Percentiles rank a stretch among this genome's conserved stretches.
Evolutionary conservation across 2,329 filamentous ascomycete genomes (phyloP).

Genomic region (Neonectria ditissima): DNA sequence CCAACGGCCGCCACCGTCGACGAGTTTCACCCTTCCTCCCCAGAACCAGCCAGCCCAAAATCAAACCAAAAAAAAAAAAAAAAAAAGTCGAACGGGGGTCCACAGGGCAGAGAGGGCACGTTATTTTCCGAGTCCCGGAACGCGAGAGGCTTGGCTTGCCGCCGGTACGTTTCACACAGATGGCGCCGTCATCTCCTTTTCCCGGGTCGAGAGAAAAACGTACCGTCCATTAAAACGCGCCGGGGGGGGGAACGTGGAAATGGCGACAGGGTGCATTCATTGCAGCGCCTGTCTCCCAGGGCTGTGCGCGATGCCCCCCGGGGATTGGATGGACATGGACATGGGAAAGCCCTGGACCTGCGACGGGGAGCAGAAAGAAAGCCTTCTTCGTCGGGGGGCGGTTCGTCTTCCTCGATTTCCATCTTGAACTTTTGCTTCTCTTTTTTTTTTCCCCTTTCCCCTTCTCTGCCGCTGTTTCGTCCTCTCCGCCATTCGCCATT

Average conservation of each 20-base stretch:
- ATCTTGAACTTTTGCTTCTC: not conserved
- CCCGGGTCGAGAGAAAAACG: not conserved
- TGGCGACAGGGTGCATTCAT: too few relatives aligned
- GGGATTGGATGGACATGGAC: too few relatives aligned
- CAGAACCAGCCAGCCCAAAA: slow-evolving; percentile 19
- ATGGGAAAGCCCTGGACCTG: slow-evolving; percentile 25
- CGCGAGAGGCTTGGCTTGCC: too few relatives aligned
- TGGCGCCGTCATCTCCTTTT: slow-evolving; percentile 1
- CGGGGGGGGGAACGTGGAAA: too few relatives aligned
- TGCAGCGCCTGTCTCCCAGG: too few relatives aligned
- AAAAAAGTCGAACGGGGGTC: too few relatives aligned
- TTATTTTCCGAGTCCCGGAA: too few relatives aligned
- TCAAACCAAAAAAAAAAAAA: too few relatives aligned
- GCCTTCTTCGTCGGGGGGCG: not conserved
- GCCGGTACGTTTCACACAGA: slow-evolving; percentile 26
- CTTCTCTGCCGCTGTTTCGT: not conserved
- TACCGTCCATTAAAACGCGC: not conserved
- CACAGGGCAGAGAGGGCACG: too few relatives aligned
- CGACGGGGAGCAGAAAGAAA: slow-evolving; percentile 6
- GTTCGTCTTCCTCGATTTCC: not conserved
- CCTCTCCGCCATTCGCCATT: not conserved
- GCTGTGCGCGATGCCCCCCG: too few relatives aligned
- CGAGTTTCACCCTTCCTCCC: slow-evolving; percentile 16
- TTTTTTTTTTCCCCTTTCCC: not conserved
- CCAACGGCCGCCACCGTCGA: slow-evolving; percentile 23